phyloP scores from a whole-genome alignment of 2,329 filamentous ascomycete species.

The Sclerotinia trifoliorum region DNA sequence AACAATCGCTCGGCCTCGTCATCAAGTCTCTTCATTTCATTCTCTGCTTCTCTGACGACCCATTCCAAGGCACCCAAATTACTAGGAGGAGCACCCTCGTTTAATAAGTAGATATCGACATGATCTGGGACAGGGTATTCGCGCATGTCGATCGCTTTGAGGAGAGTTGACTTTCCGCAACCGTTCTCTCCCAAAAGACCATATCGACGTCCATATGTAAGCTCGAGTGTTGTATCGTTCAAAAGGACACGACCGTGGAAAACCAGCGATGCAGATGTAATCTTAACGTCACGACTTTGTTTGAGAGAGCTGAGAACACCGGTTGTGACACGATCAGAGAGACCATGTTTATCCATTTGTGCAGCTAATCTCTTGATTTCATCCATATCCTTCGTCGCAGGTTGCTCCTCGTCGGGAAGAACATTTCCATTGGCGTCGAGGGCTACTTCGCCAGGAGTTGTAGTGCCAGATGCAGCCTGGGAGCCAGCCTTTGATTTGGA shows the following conservation, averaged over 20 bases:
- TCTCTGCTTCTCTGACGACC: conserved; percentile 93
- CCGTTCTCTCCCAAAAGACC: conserved; percentile 95
- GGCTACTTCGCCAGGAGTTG: conserved; percentile 68
- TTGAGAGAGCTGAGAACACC: conserved; percentile 86
- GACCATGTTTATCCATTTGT: conserved; percentile 93
- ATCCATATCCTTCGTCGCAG: conserved; percentile 73
- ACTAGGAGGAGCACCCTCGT: conserved; percentile 88
- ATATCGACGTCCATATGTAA: conserved; percentile 90
- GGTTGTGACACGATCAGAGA: conserved; percentile 97
- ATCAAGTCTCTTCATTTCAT: conserved; percentile 88
- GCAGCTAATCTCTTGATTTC: conserved; percentile 83
- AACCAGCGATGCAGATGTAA: conserved; percentile 86
- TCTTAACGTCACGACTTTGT: conserved; percentile 92
- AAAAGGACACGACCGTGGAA: conserved; percentile 98
- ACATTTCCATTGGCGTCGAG: conserved; percentile 61
- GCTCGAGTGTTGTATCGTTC: conserved; percentile 88
- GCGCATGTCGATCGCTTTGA: conserved; percentile 90
- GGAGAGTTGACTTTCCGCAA: conserved; percentile 96
- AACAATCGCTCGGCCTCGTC: conserved; percentile 84
- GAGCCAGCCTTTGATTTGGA: conserved; percentile 65
- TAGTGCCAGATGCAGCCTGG: conserved; percentile 61
- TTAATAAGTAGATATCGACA: conserved; percentile 96
- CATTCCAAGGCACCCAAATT: conserved; percentile 93
- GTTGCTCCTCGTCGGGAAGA: conserved; percentile 56
- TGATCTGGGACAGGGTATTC: conserved; percentile 96